phyloP scores from a whole-genome alignment of 495 filamentous ascomycete genomes.

The Penicillium egyptiacum region DNA sequence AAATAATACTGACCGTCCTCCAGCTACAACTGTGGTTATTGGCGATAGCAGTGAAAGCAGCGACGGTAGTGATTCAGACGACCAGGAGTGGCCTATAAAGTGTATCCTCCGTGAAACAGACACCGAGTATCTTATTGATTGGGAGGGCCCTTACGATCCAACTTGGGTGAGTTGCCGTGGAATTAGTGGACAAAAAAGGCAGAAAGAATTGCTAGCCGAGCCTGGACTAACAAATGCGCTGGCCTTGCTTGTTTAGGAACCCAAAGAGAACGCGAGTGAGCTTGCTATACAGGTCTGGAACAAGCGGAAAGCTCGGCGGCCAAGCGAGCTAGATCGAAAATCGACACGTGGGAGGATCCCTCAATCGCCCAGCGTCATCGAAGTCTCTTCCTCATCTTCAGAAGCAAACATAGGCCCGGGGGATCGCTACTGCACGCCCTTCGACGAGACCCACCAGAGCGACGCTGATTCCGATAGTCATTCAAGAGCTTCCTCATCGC shows the following conservation, averaged over 20 bases:
- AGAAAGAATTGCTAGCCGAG: neutral
- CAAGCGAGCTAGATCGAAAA: neutral
- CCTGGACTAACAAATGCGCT: conserved; percentile 1
- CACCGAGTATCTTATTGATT: conserved; percentile 44
- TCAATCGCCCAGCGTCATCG: neutral
- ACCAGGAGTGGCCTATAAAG: conserved; percentile 39
- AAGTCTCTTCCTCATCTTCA: neutral
- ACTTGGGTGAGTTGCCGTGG: conserved; percentile 39
- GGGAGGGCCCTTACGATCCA: conserved; percentile 40
- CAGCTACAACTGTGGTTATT: conserved; percentile 4
- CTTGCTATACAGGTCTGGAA: conserved; percentile 38
- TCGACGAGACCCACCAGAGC: neutral
- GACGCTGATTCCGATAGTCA: neutral
- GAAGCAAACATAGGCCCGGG: neutral
- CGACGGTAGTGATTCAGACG: conserved; percentile 9
- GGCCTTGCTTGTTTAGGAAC: conserved; percentile 31
- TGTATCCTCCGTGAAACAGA: conserved; percentile 42
- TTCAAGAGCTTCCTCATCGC: conserved; percentile 11
- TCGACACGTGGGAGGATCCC: neutral
- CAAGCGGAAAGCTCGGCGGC: conserved; percentile 19
- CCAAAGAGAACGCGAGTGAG: conserved; percentile 40
- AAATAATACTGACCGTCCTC: conserved; percentile 4
- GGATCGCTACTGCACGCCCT: neutral
- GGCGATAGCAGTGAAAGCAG: conserved; percentile 6
- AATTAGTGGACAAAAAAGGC: neutral